Conservation (phyloP, 2,329 filamentous ascomycete genomes). For the Verticillium albo-atrum region DNA sequence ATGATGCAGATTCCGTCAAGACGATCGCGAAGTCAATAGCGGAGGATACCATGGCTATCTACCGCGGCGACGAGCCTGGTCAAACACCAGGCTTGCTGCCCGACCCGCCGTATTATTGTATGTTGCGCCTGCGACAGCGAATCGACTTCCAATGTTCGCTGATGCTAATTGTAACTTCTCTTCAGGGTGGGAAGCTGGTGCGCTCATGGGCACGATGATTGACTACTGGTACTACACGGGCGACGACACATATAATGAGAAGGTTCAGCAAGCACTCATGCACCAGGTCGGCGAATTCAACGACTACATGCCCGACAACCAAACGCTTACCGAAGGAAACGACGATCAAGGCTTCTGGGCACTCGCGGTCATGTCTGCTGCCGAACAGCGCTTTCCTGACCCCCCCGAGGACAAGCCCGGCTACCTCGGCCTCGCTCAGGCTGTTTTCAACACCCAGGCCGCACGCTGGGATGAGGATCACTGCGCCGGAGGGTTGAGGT, state of each 20-base stretch:
- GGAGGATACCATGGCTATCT: slow-evolving; percentile 32
- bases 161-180: not conserved
- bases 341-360: slow-evolving; percentile 76
- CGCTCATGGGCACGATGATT: slow-evolving; percentile 66
- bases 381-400: slow-evolving; percentile 63
- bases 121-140: slow-evolving; percentile 15
- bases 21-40: slow-evolving; percentile 45
- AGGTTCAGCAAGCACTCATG: slow-evolving; percentile 64
- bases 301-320: slow-evolving; percentile 75
- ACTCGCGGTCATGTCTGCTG: slow-evolving; percentile 64
- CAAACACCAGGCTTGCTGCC: slow-evolving; percentile 47
- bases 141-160: not conserved
- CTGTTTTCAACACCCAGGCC: slow-evolving; percentile 76
- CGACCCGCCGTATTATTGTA: slow-evolving; percentile 53
- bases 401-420: slow-evolving; percentile 52
- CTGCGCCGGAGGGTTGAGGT: slow-evolving; percentile 73
- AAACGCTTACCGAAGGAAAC: slow-evolving; percentile 65
- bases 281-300: slow-evolving; percentile 68
- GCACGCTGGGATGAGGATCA: slow-evolving; percentile 64
- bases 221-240: slow-evolving; percentile 85
- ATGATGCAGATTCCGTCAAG: slow-evolving; percentile 44
- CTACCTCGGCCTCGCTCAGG: slow-evolving; percentile 70
- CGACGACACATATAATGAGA: slow-evolving; percentile 65
- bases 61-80: slow-evolving; percentile 44
- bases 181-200: slow-evolving; percentile 68